Percentiles rank a stretch among this genome's conserved stretches.
Conservation (phyloP, 2,329 filamentous ascomycete genomes). For the Huntiella moniliformis region DNA sequence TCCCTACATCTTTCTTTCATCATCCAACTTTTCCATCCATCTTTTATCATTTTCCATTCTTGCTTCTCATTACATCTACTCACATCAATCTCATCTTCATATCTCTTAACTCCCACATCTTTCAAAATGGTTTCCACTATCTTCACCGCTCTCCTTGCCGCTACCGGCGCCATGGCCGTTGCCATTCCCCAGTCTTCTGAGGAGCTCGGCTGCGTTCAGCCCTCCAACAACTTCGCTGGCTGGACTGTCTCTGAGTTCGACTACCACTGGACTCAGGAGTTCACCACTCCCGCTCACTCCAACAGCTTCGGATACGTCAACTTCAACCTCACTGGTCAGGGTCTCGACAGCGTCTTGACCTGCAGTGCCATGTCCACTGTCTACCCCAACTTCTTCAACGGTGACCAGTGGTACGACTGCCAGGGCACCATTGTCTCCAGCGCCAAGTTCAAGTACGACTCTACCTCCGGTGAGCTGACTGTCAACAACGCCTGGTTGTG, state of each 20-base stretch:
- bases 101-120: not conserved
- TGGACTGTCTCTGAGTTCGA: slow-evolving; percentile 28
- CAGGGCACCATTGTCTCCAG: slow-evolving; percentile 14
- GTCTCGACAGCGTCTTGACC: slow-evolving; percentile 19
- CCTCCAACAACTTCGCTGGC: slow-evolving; percentile 13
- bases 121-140: slow-evolving; percentile 9
- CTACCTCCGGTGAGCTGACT: slow-evolving; percentile 19
- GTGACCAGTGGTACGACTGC: slow-evolving; percentile 27
- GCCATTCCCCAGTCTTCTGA: not conserved
- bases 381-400: slow-evolving; percentile 32
- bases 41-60: not conserved
- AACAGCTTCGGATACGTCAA: slow-evolving; percentile 27
- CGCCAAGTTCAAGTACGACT: slow-evolving; percentile 25
- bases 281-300: slow-evolving; percentile 33
- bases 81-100: not conserved
- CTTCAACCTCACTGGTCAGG: slow-evolving; percentile 32
- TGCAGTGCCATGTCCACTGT: slow-evolving; percentile 25
- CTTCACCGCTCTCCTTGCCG: slow-evolving; percentile 3
- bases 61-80: not conserved
- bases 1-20: slow-evolving; percentile 2
- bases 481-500: slow-evolving; percentile 33
- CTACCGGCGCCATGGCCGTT: slow-evolving; percentile 7
- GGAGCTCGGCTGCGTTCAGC: slow-evolving; percentile 13
- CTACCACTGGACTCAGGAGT: slow-evolving; percentile 30
- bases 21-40: slow-evolving; percentile 1